Conservation (phyloP, 306 rosid species). For the Cucurbita ficifolia region DNA sequence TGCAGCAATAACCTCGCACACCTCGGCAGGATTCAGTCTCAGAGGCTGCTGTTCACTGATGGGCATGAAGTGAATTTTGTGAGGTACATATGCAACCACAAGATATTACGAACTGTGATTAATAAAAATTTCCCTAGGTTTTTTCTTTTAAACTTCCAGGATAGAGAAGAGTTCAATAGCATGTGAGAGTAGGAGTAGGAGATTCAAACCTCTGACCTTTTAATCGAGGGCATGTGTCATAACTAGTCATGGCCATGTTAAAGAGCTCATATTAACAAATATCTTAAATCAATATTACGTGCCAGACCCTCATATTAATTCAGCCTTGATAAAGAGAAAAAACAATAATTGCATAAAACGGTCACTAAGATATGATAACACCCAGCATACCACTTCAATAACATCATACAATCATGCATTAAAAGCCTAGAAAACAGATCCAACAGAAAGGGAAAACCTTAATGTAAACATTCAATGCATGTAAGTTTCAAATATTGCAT, state of each 20-base stretch:
- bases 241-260: not conserved
- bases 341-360: not conserved
- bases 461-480: not conserved
- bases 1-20: slow-evolving; percentile 89
- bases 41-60: slow-evolving; percentile 96
- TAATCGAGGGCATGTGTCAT: not conserved
- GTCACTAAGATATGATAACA: not conserved
- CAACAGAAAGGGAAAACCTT: not conserved
- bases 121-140: not conserved
- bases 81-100: slow-evolving; percentile 14
- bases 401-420: not conserved
- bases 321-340: not conserved
- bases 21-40: slow-evolving; percentile 94
- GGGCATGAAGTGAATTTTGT: slow-evolving; percentile 26
- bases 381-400: not conserved
- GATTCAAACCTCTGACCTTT: not conserved
- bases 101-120: not conserved
- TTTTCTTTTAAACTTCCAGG: not conserved
- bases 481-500: not conserved
- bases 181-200: not conserved
- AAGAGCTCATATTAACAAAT: not conserved
- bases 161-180: not conserved
- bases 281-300: not conserved
- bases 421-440: not conserved
- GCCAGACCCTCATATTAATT: not conserved